Percentiles rank a stretch among this genome's conserved stretches.
These are phyloP conservation scores for Aspergillus neotritici DNA, from an alignment of 2,329 filamentous ascomycete genomes.

Conservation along the genomic window DNA sequence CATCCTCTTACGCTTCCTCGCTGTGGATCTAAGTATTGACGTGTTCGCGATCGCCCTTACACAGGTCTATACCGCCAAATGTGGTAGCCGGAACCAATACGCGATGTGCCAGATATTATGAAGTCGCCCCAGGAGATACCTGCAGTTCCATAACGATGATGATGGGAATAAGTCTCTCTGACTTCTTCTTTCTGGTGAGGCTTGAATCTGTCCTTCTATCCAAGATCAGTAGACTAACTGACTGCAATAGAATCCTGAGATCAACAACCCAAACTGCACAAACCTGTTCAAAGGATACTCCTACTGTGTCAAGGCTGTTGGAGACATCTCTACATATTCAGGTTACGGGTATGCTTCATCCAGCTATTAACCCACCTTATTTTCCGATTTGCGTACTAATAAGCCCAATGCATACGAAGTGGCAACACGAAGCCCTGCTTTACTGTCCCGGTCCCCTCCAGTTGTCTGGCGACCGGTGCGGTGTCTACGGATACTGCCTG, in stretches of 20 bases:
- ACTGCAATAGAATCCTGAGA: slow-evolving; percentile 1
- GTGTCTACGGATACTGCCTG: neutral
- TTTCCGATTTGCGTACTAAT: neutral
- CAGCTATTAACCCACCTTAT: neutral
- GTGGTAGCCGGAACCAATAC: slow-evolving; percentile 2
- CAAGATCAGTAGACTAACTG: neutral
- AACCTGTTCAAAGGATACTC: slow-evolving; percentile 2
- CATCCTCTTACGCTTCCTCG: too few relatives aligned
- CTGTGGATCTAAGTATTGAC: too few relatives aligned
- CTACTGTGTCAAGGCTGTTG: slow-evolving; percentile 10
- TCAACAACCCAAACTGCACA: slow-evolving; percentile 6
- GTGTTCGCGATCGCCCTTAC: neutral
- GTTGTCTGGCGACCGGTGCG: neutral
- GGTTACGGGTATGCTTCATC: neutral
- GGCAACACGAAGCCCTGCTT: slow-evolving; percentile 1
- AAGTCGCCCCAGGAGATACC: neutral
- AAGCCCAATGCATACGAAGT: neutral
- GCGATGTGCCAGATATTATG: slow-evolving; percentile 4
- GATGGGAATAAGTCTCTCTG: slow-evolving; percentile 4
- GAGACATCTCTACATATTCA: slow-evolving; percentile 8
- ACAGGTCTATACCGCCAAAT: slow-evolving; percentile 1
- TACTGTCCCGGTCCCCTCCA: slow-evolving; percentile 1
- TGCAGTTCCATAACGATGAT: slow-evolving; percentile 2
- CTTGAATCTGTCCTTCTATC: neutral
- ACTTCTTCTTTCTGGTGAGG: slow-evolving; percentile 7